phyloP scores from a whole-genome alignment of 352 stramenopile species.

The Phytophthora sp. region DNA sequence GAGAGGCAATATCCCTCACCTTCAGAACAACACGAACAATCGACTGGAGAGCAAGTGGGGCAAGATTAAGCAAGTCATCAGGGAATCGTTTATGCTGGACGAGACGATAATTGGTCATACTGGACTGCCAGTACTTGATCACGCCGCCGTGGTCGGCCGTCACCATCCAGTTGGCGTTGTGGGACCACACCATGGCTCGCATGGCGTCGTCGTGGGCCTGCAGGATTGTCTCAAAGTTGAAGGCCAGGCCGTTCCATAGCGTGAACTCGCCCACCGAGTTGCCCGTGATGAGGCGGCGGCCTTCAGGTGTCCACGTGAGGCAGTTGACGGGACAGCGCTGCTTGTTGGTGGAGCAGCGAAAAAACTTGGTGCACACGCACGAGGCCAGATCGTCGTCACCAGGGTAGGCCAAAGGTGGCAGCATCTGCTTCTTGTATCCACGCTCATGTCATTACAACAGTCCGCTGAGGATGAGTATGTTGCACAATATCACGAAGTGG shows the following conservation, averaged over 20 bases:
- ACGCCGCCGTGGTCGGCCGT: conserved; percentile 90
- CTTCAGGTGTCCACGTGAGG: conserved; percentile 96
- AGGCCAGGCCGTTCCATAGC: conserved; percentile 97
- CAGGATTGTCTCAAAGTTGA: conserved; percentile 98
- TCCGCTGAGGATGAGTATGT: too few relatives aligned
- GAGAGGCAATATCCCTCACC: too few relatives aligned
- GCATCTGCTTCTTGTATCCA: conserved; percentile 88
- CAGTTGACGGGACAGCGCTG: conserved; percentile 92
- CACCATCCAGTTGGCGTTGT: conserved; percentile 92
- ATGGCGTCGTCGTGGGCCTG: conserved; percentile 90
- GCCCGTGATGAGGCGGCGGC: conserved; percentile 94
- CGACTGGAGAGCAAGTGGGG: too few relatives aligned
- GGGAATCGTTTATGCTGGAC: too few relatives aligned
- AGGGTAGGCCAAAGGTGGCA: conserved; percentile 70
- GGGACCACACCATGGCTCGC: conserved; percentile 91
- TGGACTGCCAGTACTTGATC: conserved; percentile 94
- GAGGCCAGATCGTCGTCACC: conserved; percentile 73
- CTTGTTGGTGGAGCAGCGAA: conserved; percentile 91
- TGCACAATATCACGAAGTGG: too few relatives aligned
- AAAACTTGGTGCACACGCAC: conserved; percentile 89
- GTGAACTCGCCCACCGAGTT: conserved; percentile 98
- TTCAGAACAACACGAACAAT: too few relatives aligned
- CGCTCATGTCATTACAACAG: too few relatives aligned
- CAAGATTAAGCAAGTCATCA: too few relatives aligned
- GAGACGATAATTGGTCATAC: conserved; percentile 91